Base-by-base conservation (phyloP, 1,139 yeast genomes). In the Candida buenavistaensis region DNA sequence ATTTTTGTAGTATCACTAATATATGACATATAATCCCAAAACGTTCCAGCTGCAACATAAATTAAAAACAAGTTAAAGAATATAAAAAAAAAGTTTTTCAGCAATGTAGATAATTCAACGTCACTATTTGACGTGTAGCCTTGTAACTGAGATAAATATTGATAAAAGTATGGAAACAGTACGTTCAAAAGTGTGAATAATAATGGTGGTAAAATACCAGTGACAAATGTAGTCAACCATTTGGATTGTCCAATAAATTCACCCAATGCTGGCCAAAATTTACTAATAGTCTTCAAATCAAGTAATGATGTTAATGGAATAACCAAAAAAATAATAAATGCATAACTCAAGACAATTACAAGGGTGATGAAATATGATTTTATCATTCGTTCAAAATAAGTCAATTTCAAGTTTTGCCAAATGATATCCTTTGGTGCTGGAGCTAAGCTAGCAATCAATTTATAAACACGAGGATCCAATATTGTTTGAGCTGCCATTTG, bases 401-500 rank as follows among this genome's bases (percentile, higher is more conserved):
- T 74, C 28, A 82, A 55, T 28, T 80, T 80, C 42, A 82, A 81
- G 51, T 81, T 82, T 33, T 75, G 78, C 94, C 94, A 84, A 35
- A 78, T 78, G 26, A 84, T 78, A 54, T 84, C 94, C 41, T 80
- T 81, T 1, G 92, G 90, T 8, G 92, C 89, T 2, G 94, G 94
- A 0, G 94, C 94, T 37, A 83, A 61, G 25, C 76, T 67, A 0
- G 86, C 82, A 41, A 83, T 80, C 37, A 84, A 63, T 46, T 79
- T 81, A 51, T 82, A 80, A 7, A 82, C 89, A 40, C 87, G 68
- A 5, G 92, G 92, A 50, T 84, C 92, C 36, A 84, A 57, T 0
- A 84, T 85, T 0, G 92, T 84, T 51, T 84, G 94, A 0, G 92
- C 92, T 3, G 87, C 85, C 87, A 83, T 82, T 57, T 84, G 94